Evolutionary conservation across 2,329 filamentous ascomycete species (phyloP), one percentile per base, ranked within the genome.

Genomic region (Zasmidium citrigriseum): DNA sequence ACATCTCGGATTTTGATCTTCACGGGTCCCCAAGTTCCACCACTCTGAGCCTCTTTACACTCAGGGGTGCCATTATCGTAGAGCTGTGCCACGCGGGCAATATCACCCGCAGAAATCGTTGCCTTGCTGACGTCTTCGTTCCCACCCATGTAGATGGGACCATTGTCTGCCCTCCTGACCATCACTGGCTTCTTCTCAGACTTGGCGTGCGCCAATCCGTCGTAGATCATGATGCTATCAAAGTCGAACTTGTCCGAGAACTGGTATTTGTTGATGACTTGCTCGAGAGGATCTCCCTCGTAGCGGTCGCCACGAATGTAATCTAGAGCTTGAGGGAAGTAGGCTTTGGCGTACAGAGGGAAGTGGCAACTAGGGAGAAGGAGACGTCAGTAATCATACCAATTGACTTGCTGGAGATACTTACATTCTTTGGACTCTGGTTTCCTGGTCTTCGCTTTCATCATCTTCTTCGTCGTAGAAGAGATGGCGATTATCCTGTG

Each of bases 181-280:
- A 20, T 21, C n/a, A n/a, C n/a, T n/a, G n/a, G n/a, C 9, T 52
- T 29, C 34, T 44, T 38, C 25, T 21, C 50, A 2, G 10, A 10
- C 2, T 25, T 25, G 2, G 20, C 29, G 10, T n/a, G 27, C 29
- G 22, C n/a, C 11, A 21, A 23, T 10, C 50, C 20, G 50, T 18
- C 20, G 29, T 52, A 52, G 27, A 52, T 52, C 50, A 52, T 52
- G 57, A 95, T 90, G 10, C 76, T 76, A 60, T 79, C 76, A 58
- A 79, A 79, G 59, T 67, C 62, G 49, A 66, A 63, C 54, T 63
- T 64, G 22, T 62, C 57, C 25, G 12, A 18, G 27, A 41, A 52
- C 2, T n/a, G 16, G 27, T 41, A 52, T 52, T 52, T 44, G 23
- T 44, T 52, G 27, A 29, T 21, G n/a, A 22, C 50, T 10, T 10